Evolutionary conservation across 148 eudicot species (phyloP).

Genomic region (Agrostemma githago): DNA sequence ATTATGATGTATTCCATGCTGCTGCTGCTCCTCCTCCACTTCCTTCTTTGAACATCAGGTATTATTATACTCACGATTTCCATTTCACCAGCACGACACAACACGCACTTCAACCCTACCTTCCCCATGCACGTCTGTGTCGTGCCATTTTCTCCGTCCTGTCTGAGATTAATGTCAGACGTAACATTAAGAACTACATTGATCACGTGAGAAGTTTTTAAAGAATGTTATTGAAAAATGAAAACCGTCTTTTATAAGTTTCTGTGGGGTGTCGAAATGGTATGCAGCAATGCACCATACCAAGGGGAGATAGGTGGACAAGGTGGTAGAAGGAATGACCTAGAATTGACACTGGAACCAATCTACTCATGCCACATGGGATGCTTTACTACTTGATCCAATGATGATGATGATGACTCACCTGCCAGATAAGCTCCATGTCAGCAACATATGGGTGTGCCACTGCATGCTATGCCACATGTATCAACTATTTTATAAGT

Average conservation of each 20-base stretch:
- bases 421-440: not conserved
- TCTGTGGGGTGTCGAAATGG: no score
- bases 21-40: constrained; percentile 14
- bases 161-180: no score
- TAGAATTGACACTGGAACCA: constrained; percentile 68
- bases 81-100: no score
- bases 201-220: no score
- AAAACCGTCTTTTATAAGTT: no score
- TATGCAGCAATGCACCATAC: constrained; percentile 35
- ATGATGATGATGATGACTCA: not conserved
- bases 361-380: constrained; percentile 62
- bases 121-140: no score
- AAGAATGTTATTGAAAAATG: no score
- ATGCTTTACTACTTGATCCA: constrained; percentile 46
- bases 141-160: no score
- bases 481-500: not conserved
- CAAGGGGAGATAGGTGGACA: constrained; percentile 38
- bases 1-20: constrained; percentile 36
- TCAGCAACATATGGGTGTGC: not conserved
- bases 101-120: no score
- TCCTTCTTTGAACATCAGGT: constrained; percentile 54
- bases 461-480: not conserved
- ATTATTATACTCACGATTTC: not conserved
- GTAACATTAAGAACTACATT: no score
- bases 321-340: constrained; percentile 51